Evolutionary conservation across 192 early-diverging fungal species (phyloP), one percentile per base, ranked within the genome.

Genomic region (Fimicolochytrium jonesii): DNA sequence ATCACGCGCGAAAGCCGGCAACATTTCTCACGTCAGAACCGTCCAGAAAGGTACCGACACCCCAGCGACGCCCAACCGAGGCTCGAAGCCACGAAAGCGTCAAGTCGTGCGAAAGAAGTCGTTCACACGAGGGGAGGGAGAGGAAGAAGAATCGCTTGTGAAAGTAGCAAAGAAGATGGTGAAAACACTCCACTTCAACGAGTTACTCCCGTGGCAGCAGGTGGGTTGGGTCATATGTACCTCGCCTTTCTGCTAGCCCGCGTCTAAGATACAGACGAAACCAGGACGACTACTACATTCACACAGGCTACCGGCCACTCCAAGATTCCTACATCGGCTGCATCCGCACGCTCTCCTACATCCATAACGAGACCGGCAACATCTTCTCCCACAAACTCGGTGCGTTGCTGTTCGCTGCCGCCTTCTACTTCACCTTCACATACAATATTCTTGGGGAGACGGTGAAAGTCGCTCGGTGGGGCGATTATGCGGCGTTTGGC

Each of bases 341-440:
- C 70, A 53, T 89, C 33, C 72, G 78, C n/a, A 88, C 90, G 13
- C 62, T 92, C 56, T 77, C 83, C 18, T 93, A 90, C 71, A 46
- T 92, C 22, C 92, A 97, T 71, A 97, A 97, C 67, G 94, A 97
- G 71, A 87, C 83, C 43, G 93, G 89, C 43, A 96, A 97, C 69
- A 88, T 97, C 52, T 88, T 88, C 79, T 82, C 88, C 13, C 94
- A 97, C 61, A 56, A 89, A 2, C 18, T 87, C 11, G 94, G 91
- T 23, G 79, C 86, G 5, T 6, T 79, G 64, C 55, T 0, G 86
- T 93, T 58, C 57, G 26, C 81, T 3, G 26, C 63, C 29, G 67
- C 71, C 34, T 73, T 82, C 52, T 72, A 75, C 68, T 57, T 67
- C 57, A 47, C 54, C 20, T 58, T 22, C 32, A 70, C 69, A 4